These are phyloP conservation scores for Tetratostichococcus sp. DNA, from an alignment of 139 green algal genomes.

Conservation along the genomic window DNA sequence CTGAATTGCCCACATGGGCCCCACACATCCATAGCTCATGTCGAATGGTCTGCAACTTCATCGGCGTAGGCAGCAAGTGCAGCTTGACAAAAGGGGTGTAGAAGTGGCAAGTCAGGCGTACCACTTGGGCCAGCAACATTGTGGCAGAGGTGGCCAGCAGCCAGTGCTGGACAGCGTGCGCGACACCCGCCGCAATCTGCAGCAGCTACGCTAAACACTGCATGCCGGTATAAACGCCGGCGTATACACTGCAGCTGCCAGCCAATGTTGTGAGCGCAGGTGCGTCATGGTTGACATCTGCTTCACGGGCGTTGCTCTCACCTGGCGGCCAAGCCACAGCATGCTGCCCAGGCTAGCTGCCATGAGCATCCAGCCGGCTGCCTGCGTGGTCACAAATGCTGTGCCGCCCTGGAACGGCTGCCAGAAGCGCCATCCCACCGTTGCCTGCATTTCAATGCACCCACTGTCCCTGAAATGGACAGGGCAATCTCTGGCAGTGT, in stretches of 20 bases:
- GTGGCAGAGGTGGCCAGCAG: conserved; percentile 44
- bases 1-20: too few species aligned
- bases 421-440: conserved; percentile 67
- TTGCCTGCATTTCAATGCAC: not conserved
- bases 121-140: conserved; percentile 61
- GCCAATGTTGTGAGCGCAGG: too few species aligned
- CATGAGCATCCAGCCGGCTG: conserved; percentile 75
- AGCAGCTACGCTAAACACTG: conserved; percentile 5
- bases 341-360: conserved; percentile 48
- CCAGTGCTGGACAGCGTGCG: conserved; percentile 53
- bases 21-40: too few species aligned
- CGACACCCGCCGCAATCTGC: conserved; percentile 50
- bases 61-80: too few species aligned
- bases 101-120: too few species aligned
- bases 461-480: too few species aligned
- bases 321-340: conserved; percentile 28
- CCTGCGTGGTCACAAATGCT: conserved; percentile 74
- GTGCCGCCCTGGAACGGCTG: conserved; percentile 77
- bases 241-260: too few species aligned
- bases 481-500: too few species aligned
- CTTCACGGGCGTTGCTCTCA: not conserved
- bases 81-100: not conserved
- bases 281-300: not conserved
- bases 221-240: too few species aligned
- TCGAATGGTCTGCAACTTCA: too few species aligned